These are phyloP conservation scores for Aureobasidium sp. DNA, from an alignment of 2,329 filamentous ascomycete genomes.

Conservation along the genomic window DNA sequence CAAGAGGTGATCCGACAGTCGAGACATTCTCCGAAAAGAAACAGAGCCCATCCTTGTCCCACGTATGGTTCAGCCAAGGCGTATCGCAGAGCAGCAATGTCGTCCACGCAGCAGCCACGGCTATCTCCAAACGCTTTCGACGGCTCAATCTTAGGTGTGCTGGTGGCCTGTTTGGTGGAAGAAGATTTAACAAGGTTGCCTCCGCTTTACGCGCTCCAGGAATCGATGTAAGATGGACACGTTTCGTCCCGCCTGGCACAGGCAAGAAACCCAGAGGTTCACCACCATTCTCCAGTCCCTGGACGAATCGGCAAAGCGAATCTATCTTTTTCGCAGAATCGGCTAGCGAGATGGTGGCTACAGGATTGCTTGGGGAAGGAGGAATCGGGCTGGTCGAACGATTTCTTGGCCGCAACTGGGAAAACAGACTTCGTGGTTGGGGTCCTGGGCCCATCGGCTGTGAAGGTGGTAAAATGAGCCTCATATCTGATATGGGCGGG, in stretches of 20 bases:
- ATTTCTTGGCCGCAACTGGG: background rate
- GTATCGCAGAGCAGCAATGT: background rate
- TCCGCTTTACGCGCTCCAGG: background rate
- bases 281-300: background rate
- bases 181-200: background rate
- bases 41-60: background rate
- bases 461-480: background rate
- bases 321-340: background rate
- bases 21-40: background rate
- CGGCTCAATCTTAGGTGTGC: background rate
- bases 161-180: background rate
- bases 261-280: background rate
- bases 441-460: background rate
- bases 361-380: background rate
- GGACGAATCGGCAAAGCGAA: background rate
- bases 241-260: background rate
- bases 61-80: background rate
- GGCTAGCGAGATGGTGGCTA: background rate
- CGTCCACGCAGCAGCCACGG: background rate
- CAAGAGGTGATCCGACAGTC: background rate
- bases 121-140: background rate
- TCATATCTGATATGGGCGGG: background rate
- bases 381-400: background rate
- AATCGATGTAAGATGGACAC: background rate
- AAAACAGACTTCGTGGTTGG: background rate